Evolutionary conservation across 352 stramenopile species (phyloP).

Genomic region (Peronospora belbahrii): DNA sequence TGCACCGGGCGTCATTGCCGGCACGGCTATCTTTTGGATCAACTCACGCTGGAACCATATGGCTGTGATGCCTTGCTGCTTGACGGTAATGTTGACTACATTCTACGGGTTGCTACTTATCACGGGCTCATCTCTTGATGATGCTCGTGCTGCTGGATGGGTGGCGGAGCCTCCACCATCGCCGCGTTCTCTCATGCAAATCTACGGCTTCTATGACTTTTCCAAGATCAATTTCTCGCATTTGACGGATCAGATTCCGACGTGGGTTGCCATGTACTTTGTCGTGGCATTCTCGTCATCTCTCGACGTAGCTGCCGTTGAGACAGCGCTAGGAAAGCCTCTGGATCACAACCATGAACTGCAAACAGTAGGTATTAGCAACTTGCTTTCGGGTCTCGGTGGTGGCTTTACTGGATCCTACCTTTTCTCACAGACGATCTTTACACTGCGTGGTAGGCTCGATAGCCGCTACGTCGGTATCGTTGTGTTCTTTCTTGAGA

Average conservation of each 20-base stretch:
- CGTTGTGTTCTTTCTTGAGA: conserved; percentile 71
- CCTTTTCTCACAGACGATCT: conserved; percentile 97
- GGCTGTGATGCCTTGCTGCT: conserved; percentile 76
- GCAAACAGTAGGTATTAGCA: conserved; percentile 93
- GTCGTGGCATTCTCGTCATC: conserved; percentile 97
- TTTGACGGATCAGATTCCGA: conserved; percentile 72
- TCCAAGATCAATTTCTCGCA: conserved; percentile 50
- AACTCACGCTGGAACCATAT: conserved; percentile 78
- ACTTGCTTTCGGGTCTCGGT: conserved; percentile 91
- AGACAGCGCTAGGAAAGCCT: conserved; percentile 91
- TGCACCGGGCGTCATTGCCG: conserved; percentile 77
- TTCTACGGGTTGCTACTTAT: conserved; percentile 81
- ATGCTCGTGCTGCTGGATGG: conserved; percentile 89
- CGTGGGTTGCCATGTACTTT: conserved; percentile 95
- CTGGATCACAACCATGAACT: conserved; percentile 95
- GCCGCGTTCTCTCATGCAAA: conserved; percentile 53
- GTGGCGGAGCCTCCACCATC: conserved; percentile 70
- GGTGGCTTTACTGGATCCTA: conserved; percentile 98
- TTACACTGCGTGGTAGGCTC: conserved; percentile 73
- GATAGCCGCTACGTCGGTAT: conserved; percentile 63
- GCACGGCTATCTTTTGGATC: conserved; percentile 78
- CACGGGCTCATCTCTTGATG: conserved; percentile 68
- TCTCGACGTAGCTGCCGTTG: conserved; percentile 95
- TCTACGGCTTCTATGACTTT: conserved; percentile 79
- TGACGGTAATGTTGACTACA: conserved; percentile 81